Percentiles rank a stretch among this genome's conserved stretches.
phyloP scores from a whole-genome alignment of 495 filamentous ascomycete species.

The Tricharina praecox region DNA sequence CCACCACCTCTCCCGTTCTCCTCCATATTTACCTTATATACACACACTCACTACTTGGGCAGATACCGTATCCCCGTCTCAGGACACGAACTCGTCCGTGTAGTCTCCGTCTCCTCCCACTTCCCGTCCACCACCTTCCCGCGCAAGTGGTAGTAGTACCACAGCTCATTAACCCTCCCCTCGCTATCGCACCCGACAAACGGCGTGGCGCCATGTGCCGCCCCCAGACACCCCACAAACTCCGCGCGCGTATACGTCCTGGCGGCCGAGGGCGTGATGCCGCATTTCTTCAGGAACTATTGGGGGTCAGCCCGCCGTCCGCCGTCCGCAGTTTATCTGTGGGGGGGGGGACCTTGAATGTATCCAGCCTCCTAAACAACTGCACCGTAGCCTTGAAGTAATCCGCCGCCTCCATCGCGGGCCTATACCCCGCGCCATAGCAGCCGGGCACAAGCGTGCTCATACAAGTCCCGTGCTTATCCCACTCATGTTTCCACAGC shows the following conservation, averaged over 20 bases:
- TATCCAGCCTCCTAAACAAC: constrained; percentile 38
- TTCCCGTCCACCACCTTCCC: background rate
- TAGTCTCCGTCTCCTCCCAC: constrained; percentile 1
- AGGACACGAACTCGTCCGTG: background rate
- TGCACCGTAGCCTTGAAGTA: constrained; percentile 43
- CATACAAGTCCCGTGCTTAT: constrained; percentile 66
- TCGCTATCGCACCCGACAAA: background rate
- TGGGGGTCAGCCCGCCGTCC: background rate
- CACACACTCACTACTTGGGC: background rate
- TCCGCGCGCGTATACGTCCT: constrained; percentile 46
- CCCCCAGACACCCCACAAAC: constrained; percentile 47
- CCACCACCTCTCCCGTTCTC: no score
- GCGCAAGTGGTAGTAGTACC: constrained; percentile 33
- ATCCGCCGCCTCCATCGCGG: constrained; percentile 41
- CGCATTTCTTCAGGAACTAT: constrained; percentile 41
- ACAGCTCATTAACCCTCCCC: background rate
- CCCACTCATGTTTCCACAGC: constrained; percentile 79
- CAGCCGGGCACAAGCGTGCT: constrained; percentile 46
- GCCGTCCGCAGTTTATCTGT: background rate
- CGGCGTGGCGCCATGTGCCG: constrained; percentile 27
- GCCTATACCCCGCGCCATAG: constrained; percentile 44
- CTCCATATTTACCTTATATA: no score
- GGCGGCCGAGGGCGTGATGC: constrained; percentile 44
- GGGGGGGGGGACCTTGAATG: background rate
- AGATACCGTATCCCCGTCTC: background rate